These are phyloP conservation scores for Orbilia blumenaviensis DNA, from an alignment of 2,329 filamentous ascomycete species.

Conservation along the genomic window DNA sequence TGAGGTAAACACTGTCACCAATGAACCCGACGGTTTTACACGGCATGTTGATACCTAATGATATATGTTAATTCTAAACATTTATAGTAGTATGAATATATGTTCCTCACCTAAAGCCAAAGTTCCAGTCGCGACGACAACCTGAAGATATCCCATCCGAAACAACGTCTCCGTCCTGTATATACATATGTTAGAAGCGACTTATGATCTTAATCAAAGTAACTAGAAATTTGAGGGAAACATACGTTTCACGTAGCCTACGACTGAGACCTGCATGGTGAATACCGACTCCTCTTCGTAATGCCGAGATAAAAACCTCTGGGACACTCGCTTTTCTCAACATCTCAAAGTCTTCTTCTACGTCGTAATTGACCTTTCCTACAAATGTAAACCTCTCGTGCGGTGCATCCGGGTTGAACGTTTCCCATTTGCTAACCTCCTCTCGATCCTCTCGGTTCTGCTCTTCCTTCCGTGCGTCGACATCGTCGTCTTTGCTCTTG, in stretches of 20 bases:
- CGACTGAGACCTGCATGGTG: conserved; percentile 84
- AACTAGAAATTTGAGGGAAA: conserved; percentile 55
- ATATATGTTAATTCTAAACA: conserved; percentile 68
- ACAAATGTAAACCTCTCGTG: conserved; percentile 73
- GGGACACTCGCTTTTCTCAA: conserved; percentile 66
- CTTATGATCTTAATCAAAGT: neutral
- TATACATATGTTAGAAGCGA: conserved; percentile 49
- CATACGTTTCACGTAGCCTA: conserved; percentile 69
- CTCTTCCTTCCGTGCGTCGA: conserved; percentile 67
- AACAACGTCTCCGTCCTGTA: conserved; percentile 75
- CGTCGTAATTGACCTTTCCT: conserved; percentile 67
- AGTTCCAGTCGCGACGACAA: conserved; percentile 75
- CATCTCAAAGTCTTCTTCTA: conserved; percentile 67
- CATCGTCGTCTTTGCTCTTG: conserved; percentile 64
- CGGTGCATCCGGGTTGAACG: conserved; percentile 73
- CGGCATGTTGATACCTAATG: conserved; percentile 81
- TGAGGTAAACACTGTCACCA: conserved; percentile 77
- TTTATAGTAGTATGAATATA: neutral
- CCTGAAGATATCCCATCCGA: conserved; percentile 74
- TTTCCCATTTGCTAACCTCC: conserved; percentile 69
- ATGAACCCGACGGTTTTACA: conserved; percentile 82
- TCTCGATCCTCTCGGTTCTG: conserved; percentile 58
- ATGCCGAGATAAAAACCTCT: conserved; percentile 68
- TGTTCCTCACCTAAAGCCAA: conserved; percentile 29
- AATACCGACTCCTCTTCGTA: conserved; percentile 75